phyloP scores from a whole-genome alignment of 805 yeast species.

The Candida methanosorbosa region DNA sequence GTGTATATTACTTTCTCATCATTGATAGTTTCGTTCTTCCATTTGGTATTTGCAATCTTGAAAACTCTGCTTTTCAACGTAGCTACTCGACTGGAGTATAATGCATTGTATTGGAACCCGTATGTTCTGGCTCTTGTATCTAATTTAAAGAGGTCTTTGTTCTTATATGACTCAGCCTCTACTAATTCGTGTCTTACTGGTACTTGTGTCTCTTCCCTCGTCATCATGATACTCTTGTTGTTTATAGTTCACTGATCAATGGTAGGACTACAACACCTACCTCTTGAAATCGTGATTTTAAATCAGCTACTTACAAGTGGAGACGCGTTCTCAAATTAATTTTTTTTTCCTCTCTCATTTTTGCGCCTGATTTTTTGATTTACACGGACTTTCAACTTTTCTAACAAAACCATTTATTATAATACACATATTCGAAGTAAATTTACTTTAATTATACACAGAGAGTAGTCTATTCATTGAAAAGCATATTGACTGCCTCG shows the following conservation, averaged over 20 bases:
- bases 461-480: too few species aligned
- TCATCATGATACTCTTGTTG: neutral
- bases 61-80: constrained; percentile 37
- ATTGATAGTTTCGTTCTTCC: constrained; percentile 33
- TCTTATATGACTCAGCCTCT: constrained; percentile 5
- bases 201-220: neutral
- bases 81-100: constrained; percentile 46
- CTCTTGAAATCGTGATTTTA: too few species aligned
- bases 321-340: too few species aligned
- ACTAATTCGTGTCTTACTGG: constrained; percentile 7
- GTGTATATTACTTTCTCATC: constrained; percentile 20
- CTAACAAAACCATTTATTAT: too few species aligned
- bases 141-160: constrained; percentile 6
- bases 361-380: too few species aligned
- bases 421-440: too few species aligned
- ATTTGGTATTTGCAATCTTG: constrained; percentile 31
- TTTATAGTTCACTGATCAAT: too few species aligned
- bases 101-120: constrained; percentile 46
- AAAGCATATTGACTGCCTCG: constrained; percentile 58
- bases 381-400: too few species aligned
- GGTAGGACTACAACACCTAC: too few species aligned
- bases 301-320: too few species aligned
- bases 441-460: too few species aligned
- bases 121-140: constrained; percentile 29
- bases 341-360: too few species aligned